Evolutionary conservation across 345 rosid genomes (phyloP), one percentile per base, ranked within the genome.

Genomic region (Camelina neglecta): DNA sequence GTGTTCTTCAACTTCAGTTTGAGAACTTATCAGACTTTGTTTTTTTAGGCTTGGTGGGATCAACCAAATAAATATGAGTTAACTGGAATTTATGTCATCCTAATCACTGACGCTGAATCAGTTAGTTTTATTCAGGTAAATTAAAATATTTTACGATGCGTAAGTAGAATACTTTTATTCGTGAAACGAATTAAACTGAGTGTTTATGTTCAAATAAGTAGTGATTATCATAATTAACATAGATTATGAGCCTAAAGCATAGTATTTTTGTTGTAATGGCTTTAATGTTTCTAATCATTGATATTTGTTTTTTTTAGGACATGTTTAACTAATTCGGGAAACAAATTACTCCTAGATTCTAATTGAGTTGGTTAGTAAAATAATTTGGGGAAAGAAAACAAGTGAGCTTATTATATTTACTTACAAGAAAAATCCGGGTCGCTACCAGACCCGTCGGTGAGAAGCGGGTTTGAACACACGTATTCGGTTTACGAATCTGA

Each of bases 401-500:
- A 6, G 38, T 35, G 38, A 35, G 38, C 36, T 33, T 21, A 21
- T 24, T 24, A 24, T 24, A 24, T 39, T 44, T 13, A 45, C 49
- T 45, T n/a, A 42, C 47, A 0, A 12, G 3, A 45, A 6, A 48
- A 48, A 62, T 9, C 56, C 74, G 75, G 55, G 26, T 70, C 29
- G n/a, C 11, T 29, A 67, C 31, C 45, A 12, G 74, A 72, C 73
- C 59, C 70, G 81, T 78, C 78, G 81, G 81, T 79, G 78, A 51
- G 41, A 71, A 0, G 13, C 65, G 60, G 49, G 62, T 58, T 45
- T 11, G 71, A 65, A 58, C 2, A 59, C 76, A 42, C 77, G 70
- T 47, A 45, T 55, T 59, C 65, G 74, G 69, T 50, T 60, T 60
- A 75, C 23, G 45, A 54, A 69, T 69, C 60, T 62, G 11, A 23